phyloP scores from a whole-genome alignment of 805 yeast species.

The Metschnikowia borealis region DNA sequence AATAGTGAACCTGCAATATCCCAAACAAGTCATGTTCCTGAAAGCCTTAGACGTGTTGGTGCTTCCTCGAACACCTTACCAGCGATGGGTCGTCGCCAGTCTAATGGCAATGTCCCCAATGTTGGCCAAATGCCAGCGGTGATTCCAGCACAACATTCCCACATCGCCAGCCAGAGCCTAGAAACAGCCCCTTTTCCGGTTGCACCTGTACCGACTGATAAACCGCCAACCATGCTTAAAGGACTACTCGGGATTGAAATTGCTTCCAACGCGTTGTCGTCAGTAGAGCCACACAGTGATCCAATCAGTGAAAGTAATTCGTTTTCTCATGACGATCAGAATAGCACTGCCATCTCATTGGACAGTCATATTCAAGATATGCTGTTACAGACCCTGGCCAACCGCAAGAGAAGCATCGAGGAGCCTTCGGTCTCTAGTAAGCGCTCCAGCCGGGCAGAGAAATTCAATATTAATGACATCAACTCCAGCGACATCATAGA shows the following conservation, averaged over 20 bases:
- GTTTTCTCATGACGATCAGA: constrained; percentile 1
- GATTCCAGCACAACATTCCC: neutral
- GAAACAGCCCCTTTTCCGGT: neutral
- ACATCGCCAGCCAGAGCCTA: neutral
- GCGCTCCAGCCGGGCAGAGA: constrained; percentile 9
- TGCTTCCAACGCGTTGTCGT: neutral
- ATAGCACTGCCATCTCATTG: constrained; percentile 2
- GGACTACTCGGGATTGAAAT: constrained; percentile 7
- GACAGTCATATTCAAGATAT: constrained; percentile 9
- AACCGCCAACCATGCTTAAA: constrained; percentile 6
- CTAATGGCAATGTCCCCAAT: neutral
- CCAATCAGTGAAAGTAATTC: neutral
- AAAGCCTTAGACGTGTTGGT: neutral
- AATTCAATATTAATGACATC: constrained; percentile 10
- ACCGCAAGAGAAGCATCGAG: constrained; percentile 11
- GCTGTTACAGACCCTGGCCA: constrained; percentile 10
- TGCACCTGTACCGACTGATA: neutral
- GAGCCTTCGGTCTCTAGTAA: constrained; percentile 8
- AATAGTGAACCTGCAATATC: neutral
- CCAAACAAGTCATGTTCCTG: neutral
- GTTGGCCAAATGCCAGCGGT: neutral
- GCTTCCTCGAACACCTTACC: neutral
- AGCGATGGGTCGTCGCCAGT: neutral
- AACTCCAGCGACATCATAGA: constrained; percentile 14
- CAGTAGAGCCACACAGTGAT: neutral